Conservation (phyloP, 352 stramenopile genomes). For the Phytophthora pseudosyringae region DNA sequence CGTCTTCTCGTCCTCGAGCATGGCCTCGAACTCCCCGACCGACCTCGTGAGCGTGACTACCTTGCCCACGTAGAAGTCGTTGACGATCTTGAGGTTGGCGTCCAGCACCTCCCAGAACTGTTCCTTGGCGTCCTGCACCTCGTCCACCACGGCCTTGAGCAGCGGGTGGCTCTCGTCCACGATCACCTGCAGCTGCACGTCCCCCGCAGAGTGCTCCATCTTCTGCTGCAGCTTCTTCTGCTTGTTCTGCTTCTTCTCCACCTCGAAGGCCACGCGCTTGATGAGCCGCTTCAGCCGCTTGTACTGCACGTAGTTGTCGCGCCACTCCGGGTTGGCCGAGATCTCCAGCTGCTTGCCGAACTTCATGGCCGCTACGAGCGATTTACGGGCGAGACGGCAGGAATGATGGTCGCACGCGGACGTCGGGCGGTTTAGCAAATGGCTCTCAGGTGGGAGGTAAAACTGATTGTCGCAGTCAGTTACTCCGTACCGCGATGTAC, state of each 20-base stretch:
- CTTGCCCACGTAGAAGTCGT: slow-evolving; percentile 85
- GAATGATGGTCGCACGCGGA: slow-evolving; percentile 1
- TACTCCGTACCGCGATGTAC: too few species aligned
- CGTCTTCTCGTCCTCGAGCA: slow-evolving; percentile 70
- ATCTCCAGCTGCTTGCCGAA: slow-evolving; percentile 94
- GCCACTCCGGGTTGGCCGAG: slow-evolving; percentile 88
- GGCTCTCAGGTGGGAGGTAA: background rate
- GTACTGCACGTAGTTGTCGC: slow-evolving; percentile 92
- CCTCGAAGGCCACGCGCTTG: slow-evolving; percentile 90
- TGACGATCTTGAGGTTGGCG: slow-evolving; percentile 84
- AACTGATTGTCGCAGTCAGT: too few species aligned
- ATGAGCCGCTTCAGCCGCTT: slow-evolving; percentile 92
- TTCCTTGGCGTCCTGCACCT: slow-evolving; percentile 75
- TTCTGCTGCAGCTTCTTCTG: slow-evolving; percentile 74
- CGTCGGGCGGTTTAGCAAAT: slow-evolving; percentile 24
- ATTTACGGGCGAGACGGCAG: background rate
- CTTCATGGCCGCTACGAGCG: slow-evolving; percentile 71
- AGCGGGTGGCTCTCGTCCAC: slow-evolving; percentile 75
- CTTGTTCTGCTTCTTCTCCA: slow-evolving; percentile 82
- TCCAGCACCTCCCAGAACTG: slow-evolving; percentile 87
- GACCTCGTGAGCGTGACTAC: slow-evolving; percentile 69
- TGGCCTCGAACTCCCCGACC: slow-evolving; percentile 79
- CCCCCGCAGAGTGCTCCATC: slow-evolving; percentile 32
- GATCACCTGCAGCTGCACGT: slow-evolving; percentile 41
- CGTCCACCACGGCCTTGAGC: slow-evolving; percentile 55